These are phyloP conservation scores for Skeletonema menzelii DNA, from an alignment of 108 stramenopile genomes.

Conservation along the genomic window DNA sequence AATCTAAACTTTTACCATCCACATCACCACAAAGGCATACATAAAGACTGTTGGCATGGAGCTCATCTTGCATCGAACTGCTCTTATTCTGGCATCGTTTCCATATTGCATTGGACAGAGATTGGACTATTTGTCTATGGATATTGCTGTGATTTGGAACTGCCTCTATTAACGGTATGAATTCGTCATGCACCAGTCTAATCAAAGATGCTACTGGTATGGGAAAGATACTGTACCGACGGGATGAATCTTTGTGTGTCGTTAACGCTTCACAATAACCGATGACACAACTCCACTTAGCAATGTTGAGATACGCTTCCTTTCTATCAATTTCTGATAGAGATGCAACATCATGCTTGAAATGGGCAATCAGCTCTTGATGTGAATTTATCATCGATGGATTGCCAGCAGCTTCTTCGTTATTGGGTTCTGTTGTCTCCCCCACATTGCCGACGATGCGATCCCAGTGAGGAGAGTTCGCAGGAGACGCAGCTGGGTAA, in stretches of 20 bases:
- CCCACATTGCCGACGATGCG: constrained; percentile 1
- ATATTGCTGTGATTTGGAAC: neutral
- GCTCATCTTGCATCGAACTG: constrained; percentile 49
- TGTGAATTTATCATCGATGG: constrained; percentile 17
- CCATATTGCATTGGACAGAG: constrained; percentile 59
- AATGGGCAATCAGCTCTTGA: constrained; percentile 31
- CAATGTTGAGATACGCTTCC: constrained; percentile 21
- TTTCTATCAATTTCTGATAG: constrained; percentile 10
- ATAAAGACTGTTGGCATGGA: constrained; percentile 65
- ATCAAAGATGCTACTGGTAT: constrained; percentile 46
- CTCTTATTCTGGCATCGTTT: constrained; percentile 39
- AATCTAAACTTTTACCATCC: constrained; percentile 62
- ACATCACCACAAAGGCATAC: constrained; percentile 56
- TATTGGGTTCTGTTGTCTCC: constrained; percentile 2
- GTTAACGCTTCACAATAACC: constrained; percentile 67
- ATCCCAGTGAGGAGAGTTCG: constrained; percentile 44
- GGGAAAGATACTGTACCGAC: constrained; percentile 50
- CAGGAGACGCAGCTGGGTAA: constrained; percentile 14
- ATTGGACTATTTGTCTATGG: constrained; percentile 48
- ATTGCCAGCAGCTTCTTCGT: constrained; percentile 6
- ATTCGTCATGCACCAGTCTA: constrained; percentile 45
- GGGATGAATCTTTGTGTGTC: constrained; percentile 48
- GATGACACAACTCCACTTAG: constrained; percentile 58
- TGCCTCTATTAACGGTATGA: constrained; percentile 12
- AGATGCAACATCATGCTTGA: constrained; percentile 29